Conservation (phyloP, 768 basidiomycete species). For the Rhizopogon vesiculosus region DNA sequence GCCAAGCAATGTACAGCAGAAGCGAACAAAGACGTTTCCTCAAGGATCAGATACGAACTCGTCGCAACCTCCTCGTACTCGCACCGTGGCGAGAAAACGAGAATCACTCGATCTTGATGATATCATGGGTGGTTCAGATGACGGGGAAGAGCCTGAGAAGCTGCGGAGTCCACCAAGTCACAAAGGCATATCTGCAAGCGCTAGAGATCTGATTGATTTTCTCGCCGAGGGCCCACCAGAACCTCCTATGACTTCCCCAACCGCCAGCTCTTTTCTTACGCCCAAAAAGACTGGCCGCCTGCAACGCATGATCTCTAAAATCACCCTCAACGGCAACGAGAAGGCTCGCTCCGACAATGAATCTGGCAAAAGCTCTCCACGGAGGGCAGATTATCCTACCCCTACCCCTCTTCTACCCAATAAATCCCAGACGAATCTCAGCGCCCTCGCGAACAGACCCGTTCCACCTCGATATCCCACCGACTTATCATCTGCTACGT, state of each 20-base stretch:
- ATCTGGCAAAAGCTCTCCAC: constrained; percentile 24
- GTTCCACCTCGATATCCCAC: constrained; percentile 54
- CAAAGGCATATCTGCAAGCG: constrained; percentile 37
- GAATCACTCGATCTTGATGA: constrained; percentile 77
- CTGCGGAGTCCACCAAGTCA: constrained; percentile 39
- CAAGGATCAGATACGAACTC: constrained; percentile 24
- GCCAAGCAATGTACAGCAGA: constrained; percentile 13
- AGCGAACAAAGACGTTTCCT: constrained; percentile 19
- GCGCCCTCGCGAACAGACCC: constrained; percentile 53
- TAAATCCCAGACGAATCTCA: constrained; percentile 35
- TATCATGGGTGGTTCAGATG: constrained; percentile 65
- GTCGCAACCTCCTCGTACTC: constrained; percentile 28
- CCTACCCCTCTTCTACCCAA: constrained; percentile 12
- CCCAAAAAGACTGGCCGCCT: constrained; percentile 55
- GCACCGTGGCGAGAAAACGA: constrained; percentile 48
- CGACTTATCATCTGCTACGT: constrained; percentile 41
- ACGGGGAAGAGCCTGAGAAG: constrained; percentile 37
- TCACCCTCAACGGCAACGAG: constrained; percentile 42
- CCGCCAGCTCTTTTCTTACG: constrained; percentile 32
- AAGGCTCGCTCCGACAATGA: constrained; percentile 11
- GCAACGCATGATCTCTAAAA: constrained; percentile 79
- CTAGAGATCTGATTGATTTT: constrained; percentile 52
- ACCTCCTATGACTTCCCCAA: constrained; percentile 11
- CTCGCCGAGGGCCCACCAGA: constrained; percentile 55
- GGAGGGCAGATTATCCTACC: constrained; percentile 18